Conservation (phyloP, 257 asterid genomes). For the Nicotiana attenuata region DNA sequence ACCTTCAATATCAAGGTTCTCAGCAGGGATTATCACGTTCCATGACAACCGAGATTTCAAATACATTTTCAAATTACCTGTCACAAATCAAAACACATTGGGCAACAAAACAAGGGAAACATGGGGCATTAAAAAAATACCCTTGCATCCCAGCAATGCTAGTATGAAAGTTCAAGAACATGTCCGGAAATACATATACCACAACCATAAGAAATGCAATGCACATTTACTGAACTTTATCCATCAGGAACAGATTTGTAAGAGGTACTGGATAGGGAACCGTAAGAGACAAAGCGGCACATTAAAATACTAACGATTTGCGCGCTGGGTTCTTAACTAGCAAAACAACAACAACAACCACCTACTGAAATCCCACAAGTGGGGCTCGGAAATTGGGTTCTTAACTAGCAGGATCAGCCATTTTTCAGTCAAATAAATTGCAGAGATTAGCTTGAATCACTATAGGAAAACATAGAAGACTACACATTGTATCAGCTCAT, state of each 20-base stretch:
- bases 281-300: background rate
- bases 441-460: background rate
- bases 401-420: background rate
- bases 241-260: background rate
- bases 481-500: background rate
- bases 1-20: slow-evolving; percentile 58
- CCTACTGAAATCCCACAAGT: too few relatives aligned
- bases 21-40: slow-evolving; percentile 62
- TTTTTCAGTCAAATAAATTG: background rate
- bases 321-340: background rate
- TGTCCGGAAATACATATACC: background rate
- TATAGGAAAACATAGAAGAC: background rate
- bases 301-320: background rate
- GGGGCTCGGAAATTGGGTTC: too few relatives aligned
- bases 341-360: background rate
- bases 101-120: background rate
- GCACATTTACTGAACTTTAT: background rate
- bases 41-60: slow-evolving; percentile 54
- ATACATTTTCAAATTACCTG: slow-evolving; percentile 35
- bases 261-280: background rate
- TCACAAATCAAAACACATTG: background rate
- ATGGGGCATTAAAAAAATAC: background rate
- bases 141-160: background rate
- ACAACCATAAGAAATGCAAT: background rate
- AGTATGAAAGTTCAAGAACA: background rate